phyloP scores from a whole-genome alignment of 805 yeast species.

The Babjeviella inositovora region DNA sequence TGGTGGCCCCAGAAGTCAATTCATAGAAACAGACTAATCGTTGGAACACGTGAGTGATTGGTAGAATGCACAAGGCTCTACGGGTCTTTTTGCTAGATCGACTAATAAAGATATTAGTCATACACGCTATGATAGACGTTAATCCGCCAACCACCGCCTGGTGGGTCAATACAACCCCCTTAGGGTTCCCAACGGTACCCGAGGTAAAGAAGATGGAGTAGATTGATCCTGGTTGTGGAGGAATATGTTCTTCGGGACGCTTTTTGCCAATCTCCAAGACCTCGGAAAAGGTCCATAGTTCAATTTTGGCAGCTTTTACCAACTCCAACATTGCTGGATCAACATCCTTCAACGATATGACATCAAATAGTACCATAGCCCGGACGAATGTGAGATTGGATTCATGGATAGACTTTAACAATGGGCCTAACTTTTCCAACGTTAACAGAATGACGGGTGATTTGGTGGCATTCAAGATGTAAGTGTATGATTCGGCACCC shows the following conservation, averaged over 20 bases:
- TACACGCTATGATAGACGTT: constrained; percentile 14
- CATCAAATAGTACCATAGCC: too few relatives aligned
- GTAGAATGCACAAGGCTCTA: constrained; percentile 31
- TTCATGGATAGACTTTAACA: too few relatives aligned
- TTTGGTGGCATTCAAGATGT: constrained; percentile 44
- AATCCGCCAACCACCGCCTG: constrained; percentile 29
- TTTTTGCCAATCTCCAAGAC: constrained; percentile 17
- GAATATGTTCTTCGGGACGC: constrained; percentile 15
- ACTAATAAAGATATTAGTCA: constrained; percentile 10
- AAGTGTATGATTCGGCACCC: constrained; percentile 44
- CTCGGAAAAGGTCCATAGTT: constrained; percentile 14
- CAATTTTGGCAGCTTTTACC: constrained; percentile 11
- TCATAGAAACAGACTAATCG: too few relatives aligned
- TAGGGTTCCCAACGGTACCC: constrained; percentile 65
- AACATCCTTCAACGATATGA: too few relatives aligned
- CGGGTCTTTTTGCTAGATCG: too few relatives aligned
- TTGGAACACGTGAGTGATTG: constrained; percentile 47
- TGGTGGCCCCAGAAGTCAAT: too few relatives aligned
- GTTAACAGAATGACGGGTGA: too few relatives aligned
- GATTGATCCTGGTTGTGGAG: constrained; percentile 33
- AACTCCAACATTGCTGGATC: constrained; percentile 6
- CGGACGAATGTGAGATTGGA: too few relatives aligned
- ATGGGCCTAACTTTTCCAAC: too few relatives aligned
- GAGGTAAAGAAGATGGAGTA: constrained; percentile 60
- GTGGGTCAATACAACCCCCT: constrained; percentile 50